Evolutionary conservation across 176 grass and related monocot species (phyloP).

Genomic region (Triticum urartu): DNA sequence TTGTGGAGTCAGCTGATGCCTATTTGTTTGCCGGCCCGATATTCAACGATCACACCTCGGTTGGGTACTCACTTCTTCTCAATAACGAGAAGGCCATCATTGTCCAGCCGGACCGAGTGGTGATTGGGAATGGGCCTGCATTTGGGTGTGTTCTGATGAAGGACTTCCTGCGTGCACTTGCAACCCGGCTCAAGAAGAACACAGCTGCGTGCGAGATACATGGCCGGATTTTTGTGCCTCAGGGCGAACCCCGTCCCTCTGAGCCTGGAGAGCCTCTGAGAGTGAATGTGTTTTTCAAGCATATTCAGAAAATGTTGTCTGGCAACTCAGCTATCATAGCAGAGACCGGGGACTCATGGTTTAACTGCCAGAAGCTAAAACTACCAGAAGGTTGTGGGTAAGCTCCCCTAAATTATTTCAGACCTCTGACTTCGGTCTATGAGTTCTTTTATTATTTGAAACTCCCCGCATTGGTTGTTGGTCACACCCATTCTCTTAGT

Average conservation of each 20-base stretch:
- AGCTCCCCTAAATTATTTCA: constrained; percentile 16
- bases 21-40: constrained; percentile 60
- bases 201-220: constrained; percentile 47
- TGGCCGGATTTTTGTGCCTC: constrained; percentile 43
- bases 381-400: constrained; percentile 61
- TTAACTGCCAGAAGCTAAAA: constrained; percentile 62
- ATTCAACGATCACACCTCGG: constrained; percentile 65
- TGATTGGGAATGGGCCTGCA: constrained; percentile 52
- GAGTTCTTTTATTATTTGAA: not conserved
- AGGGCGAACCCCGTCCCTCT: constrained; percentile 31
- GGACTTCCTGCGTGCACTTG: constrained; percentile 48
- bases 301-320: constrained; percentile 49
- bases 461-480: not conserved
- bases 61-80: constrained; percentile 52
- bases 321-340: constrained; percentile 35
- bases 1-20: constrained; percentile 55
- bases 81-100: constrained; percentile 60
- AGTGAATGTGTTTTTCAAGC: constrained; percentile 59
- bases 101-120: constrained; percentile 46
- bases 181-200: constrained; percentile 42
- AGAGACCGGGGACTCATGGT: constrained; percentile 70
- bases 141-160: constrained; percentile 67
- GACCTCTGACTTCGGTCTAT: not conserved
- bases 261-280: constrained; percentile 46
- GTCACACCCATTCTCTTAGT: not conserved